phyloP scores from a whole-genome alignment of 1,284 basidiomycete species.

The Cerrena zonata region DNA sequence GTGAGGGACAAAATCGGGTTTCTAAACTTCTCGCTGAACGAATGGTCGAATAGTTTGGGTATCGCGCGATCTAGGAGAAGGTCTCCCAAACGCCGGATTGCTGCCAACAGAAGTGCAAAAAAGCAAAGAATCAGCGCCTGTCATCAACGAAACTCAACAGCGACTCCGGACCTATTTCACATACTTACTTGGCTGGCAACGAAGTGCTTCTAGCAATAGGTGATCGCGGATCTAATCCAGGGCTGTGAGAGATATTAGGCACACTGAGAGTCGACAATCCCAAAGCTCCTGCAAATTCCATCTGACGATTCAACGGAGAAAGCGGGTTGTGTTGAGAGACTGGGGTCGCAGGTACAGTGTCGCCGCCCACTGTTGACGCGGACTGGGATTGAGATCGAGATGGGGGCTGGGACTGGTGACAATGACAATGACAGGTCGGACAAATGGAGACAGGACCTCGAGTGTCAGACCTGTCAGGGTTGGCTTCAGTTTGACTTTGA shows the following conservation, averaged over 20 bases:
- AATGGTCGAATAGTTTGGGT: background rate
- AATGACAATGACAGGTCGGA: background rate
- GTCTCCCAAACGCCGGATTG: constrained; percentile 10
- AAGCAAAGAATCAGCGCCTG: constrained; percentile 4
- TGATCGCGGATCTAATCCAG: constrained; percentile 24
- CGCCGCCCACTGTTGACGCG: background rate
- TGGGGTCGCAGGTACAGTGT: constrained; percentile 3
- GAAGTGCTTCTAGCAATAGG: constrained; percentile 18
- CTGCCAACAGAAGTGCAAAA: constrained; percentile 1
- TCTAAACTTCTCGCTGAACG: background rate
- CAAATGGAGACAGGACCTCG: background rate
- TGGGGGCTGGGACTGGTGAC: background rate
- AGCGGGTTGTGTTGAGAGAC: constrained; percentile 3
- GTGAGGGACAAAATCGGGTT: background rate
- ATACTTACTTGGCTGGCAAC: constrained; percentile 18
- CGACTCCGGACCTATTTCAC: background rate
- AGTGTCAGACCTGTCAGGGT: too few species aligned
- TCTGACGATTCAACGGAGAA: constrained; percentile 2
- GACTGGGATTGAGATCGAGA: background rate
- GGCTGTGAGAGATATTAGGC: constrained; percentile 13
- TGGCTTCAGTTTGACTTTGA: background rate
- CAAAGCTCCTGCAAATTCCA: constrained; percentile 8
- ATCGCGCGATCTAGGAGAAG: constrained; percentile 9
- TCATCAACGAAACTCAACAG: too few species aligned
- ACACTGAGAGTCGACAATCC: constrained; percentile 7